phyloP scores from a whole-genome alignment of 441 rosid species.

The Syzygium syzygioides region DNA sequence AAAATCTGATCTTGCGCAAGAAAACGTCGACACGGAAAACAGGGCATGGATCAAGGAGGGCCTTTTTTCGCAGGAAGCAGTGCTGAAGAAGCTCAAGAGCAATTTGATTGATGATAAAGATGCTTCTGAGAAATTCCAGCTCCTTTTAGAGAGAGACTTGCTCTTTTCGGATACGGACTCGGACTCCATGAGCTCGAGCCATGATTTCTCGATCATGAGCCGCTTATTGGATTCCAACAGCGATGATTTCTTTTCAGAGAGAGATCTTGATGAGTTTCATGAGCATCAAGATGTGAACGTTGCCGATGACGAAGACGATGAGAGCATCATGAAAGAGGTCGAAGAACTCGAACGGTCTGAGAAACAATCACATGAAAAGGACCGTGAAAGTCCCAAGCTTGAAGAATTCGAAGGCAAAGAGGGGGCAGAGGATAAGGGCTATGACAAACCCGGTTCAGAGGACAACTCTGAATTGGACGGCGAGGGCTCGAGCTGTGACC shows the following conservation, averaged over 20 bases:
- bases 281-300: constrained; percentile 8
- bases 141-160: constrained; percentile 38
- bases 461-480: constrained; percentile 26
- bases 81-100: not conserved
- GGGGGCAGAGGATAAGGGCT: constrained; percentile 1
- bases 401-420: constrained; percentile 6
- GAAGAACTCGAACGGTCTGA: constrained; percentile 15
- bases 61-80: not conserved
- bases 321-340: constrained; percentile 20
- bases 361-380: not conserved
- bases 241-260: constrained; percentile 50
- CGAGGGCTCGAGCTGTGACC: constrained; percentile 42
- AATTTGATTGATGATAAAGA: not conserved
- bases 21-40: not conserved
- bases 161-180: constrained; percentile 30
- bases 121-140: constrained; percentile 12
- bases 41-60: not conserved
- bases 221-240: constrained; percentile 32
- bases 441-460: not conserved
- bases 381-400: not conserved
- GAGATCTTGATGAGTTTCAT: constrained; percentile 33
- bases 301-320: constrained; percentile 19
- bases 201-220: constrained; percentile 28
- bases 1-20: not conserved
- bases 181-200: constrained; percentile 52